phyloP scores from a whole-genome alignment of 2,329 filamentous ascomycete genomes.

The Rhynchosporium agropyri region DNA sequence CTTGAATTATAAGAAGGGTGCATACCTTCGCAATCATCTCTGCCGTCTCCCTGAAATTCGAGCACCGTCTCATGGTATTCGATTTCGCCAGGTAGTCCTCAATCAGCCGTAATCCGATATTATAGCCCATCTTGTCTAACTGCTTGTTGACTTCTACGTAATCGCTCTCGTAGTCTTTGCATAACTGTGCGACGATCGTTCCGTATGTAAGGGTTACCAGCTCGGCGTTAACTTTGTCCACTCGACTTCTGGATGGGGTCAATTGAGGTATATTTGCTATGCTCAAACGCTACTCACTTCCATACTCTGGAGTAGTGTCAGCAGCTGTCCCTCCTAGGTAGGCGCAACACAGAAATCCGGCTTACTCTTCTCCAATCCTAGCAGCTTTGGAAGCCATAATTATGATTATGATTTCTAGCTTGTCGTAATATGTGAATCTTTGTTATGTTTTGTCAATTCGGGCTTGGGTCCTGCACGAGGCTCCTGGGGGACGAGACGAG shows the following conservation, averaged over 20 bases:
- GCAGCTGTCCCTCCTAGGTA: slow-evolving; percentile 19
- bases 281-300: slow-evolving; percentile 41
- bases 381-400: slow-evolving; percentile 61
- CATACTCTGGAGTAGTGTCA: slow-evolving; percentile 42
- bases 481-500: not conserved
- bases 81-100: slow-evolving; percentile 98
- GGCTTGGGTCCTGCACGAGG: not conserved
- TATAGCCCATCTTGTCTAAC: slow-evolving; percentile 98
- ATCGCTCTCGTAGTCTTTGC: slow-evolving; percentile 93
- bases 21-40: slow-evolving; percentile 91
- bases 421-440: not conserved
- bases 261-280: slow-evolving; percentile 26
- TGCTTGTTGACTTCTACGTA: slow-evolving; percentile 97
- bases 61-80: slow-evolving; percentile 82
- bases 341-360: not conserved
- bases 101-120: slow-evolving; percentile 92
- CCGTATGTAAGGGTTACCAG: slow-evolving; percentile 97
- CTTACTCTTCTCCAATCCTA: slow-evolving; percentile 75
- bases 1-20: not conserved
- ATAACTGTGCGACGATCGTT: slow-evolving; percentile 94
- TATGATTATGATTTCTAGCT: not conserved
- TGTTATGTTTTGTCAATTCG: not conserved
- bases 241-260: slow-evolving; percentile 68
- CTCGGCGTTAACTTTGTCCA: slow-evolving; percentile 98
- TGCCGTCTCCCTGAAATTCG: slow-evolving; percentile 92